Conservation (phyloP, 345 rosid species). For the Gossypium raimondii region DNA sequence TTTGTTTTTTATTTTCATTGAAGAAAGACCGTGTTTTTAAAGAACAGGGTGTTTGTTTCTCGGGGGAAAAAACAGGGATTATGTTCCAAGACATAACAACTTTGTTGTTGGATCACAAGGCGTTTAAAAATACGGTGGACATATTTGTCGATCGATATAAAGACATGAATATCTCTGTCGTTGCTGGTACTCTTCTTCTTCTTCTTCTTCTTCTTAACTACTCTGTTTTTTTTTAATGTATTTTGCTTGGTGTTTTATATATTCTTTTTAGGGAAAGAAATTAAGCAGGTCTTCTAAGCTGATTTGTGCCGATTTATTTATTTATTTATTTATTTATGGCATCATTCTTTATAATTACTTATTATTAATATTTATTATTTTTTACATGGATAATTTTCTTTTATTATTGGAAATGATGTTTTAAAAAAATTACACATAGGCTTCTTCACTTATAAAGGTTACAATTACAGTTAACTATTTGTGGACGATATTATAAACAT, state of each 20-base stretch:
- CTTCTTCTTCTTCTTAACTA: not conserved
- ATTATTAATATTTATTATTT: too few species aligned
- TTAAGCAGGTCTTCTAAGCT: too few species aligned
- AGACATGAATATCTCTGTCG: slow-evolving; percentile 79
- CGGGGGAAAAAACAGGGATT: slow-evolving; percentile 46
- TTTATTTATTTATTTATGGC: not conserved
- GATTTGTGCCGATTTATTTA: too few species aligned
- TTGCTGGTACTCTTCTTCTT: slow-evolving; percentile 56
- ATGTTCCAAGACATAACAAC: slow-evolving; percentile 98
- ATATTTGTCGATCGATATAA: slow-evolving; percentile 93
- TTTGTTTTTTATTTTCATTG: not conserved
- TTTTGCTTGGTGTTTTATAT: too few species aligned
- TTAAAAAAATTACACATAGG: too few species aligned
- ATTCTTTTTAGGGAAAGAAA: too few species aligned
- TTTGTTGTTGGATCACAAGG: slow-evolving; percentile 76
- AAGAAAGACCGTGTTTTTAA: not conserved
- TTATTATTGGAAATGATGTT: too few species aligned
- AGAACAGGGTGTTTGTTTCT: not conserved
- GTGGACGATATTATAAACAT: too few species aligned
- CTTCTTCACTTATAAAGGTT: too few species aligned
- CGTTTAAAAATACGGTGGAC: slow-evolving; percentile 80
- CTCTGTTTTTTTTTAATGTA: not conserved
- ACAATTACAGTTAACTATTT: too few species aligned
- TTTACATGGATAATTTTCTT: too few species aligned
- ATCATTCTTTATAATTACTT: not conserved